phyloP scores from a whole-genome alignment of 2,329 filamentous ascomycete species.

The Epichloe sylvatica region DNA sequence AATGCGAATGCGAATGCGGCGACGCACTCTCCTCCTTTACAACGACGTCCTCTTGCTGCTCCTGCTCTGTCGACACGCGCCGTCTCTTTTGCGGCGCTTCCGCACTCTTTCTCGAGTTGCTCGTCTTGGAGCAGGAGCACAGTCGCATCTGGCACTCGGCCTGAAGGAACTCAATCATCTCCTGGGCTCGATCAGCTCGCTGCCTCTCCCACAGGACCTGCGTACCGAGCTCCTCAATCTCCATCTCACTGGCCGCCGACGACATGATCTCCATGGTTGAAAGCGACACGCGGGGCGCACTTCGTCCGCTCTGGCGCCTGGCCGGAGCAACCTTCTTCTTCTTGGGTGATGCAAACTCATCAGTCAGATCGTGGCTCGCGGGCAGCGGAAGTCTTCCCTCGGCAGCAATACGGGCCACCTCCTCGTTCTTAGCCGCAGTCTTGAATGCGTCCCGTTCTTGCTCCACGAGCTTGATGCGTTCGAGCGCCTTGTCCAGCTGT shows the following conservation, averaged over 20 bases:
- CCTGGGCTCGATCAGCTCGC: constrained; percentile 53
- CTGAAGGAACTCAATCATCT: constrained; percentile 62
- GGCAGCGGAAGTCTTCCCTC: constrained; percentile 58
- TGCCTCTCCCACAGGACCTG: constrained; percentile 45
- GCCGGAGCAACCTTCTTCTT: constrained; percentile 21
- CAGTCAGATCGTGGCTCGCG: constrained; percentile 34
- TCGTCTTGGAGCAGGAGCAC: constrained; percentile 43
- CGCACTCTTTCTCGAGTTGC: constrained; percentile 8
- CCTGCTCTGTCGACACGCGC: constrained; percentile 4
- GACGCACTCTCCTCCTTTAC: constrained; percentile 18
- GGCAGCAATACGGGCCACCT: constrained; percentile 57
- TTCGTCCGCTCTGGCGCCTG: constrained; percentile 18
- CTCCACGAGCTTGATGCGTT: constrained; percentile 51
- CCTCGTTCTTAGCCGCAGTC: constrained; percentile 57
- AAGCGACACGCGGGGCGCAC: constrained; percentile 31
- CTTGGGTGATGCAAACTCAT: constrained; percentile 49
- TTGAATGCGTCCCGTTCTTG: constrained; percentile 64
- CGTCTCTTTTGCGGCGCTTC: constrained; percentile 10
- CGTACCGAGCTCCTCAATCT: constrained; percentile 41
- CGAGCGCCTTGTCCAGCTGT: constrained; percentile 49
- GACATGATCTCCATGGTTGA: constrained; percentile 37
- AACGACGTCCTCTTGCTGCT: not conserved
- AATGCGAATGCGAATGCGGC: constrained; percentile 15
- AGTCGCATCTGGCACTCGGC: constrained; percentile 57
- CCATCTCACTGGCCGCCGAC: constrained; percentile 41